A percentile compares a stretch with the other conserved stretches of the same genome.
Evolutionary conservation across 805 yeast species (phyloP).

Genomic region (Alloascoidea africana): DNA sequence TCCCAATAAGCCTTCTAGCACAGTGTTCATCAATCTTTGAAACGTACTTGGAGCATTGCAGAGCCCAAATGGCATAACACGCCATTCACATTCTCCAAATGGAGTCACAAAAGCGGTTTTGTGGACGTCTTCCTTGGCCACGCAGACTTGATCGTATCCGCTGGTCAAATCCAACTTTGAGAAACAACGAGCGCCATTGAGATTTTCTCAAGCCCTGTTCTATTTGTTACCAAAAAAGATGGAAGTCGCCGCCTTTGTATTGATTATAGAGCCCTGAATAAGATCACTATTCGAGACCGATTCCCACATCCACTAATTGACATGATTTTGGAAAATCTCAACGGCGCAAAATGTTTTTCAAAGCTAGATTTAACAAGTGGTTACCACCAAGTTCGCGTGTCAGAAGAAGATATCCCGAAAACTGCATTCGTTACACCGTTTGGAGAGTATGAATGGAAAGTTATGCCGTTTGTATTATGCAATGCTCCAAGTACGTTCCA

Average conservation of each 20-base stretch:
- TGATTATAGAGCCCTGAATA: too few species aligned
- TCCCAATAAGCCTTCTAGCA: slow-evolving; percentile 5
- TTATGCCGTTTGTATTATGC: slow-evolving; percentile 15
- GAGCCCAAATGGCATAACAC: slow-evolving; percentile 16
- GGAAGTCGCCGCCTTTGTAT: too few species aligned
- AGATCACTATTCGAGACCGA: too few species aligned
- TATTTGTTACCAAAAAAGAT: too few species aligned
- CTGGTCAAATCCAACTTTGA: slow-evolving; percentile 9
- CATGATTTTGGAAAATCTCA: too few species aligned
- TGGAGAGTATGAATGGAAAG: slow-evolving; percentile 13
- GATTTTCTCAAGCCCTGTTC: too few species aligned
- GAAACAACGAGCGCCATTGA: slow-evolving; percentile 6
- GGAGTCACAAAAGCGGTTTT: slow-evolving; percentile 13
- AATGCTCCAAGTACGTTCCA: slow-evolving; percentile 16
- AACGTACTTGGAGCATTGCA: slow-evolving; percentile 15
- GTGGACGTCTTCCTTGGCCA: too few species aligned
- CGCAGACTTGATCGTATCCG: slow-evolving; percentile 12
- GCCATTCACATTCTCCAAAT: slow-evolving; percentile 12
- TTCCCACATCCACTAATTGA: too few species aligned
- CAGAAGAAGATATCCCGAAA: too few species aligned
- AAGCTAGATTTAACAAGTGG: too few species aligned
- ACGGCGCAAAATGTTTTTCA: too few species aligned
- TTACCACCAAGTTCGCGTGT: too few species aligned
- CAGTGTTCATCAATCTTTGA: slow-evolving; percentile 7
- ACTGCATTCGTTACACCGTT: slow-evolving; percentile 12